A percentile compares a stretch with the other conserved stretches of the same genome.
These are phyloP conservation scores for Globisporangium middletonii DNA, from an alignment of 352 stramenopile species.

Conservation along the genomic window DNA sequence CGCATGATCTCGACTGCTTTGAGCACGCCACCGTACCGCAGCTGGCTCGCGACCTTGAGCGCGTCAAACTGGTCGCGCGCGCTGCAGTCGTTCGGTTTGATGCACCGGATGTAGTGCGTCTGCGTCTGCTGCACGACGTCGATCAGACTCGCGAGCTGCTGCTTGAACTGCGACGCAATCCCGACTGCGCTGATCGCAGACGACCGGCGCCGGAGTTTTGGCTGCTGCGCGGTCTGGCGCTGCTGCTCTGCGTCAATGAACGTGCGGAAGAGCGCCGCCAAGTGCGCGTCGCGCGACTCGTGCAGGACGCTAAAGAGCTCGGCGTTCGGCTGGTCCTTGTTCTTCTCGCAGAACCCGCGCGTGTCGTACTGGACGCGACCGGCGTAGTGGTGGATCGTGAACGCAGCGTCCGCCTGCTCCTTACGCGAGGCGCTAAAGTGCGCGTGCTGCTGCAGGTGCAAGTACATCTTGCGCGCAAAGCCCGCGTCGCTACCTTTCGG, in stretches of 20 bases:
- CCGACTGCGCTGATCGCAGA: conserved; percentile 63
- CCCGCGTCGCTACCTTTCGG: conserved; percentile 70
- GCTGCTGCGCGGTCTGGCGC: conserved; percentile 22
- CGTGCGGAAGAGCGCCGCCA: conserved; percentile 61
- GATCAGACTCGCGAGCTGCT: conserved; percentile 90
- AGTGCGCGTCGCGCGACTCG: conserved; percentile 47
- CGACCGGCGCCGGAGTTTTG: conserved; percentile 53
- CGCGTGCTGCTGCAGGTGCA: conserved; percentile 48
- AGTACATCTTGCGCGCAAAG: conserved; percentile 72
- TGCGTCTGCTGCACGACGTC: conserved; percentile 92
- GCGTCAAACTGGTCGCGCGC: conserved; percentile 86
- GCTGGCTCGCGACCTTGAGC: conserved; percentile 63
- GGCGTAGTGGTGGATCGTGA: conserved; percentile 82
- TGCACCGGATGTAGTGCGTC: conserved; percentile 98
- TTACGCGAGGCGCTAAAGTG: conserved; percentile 60
- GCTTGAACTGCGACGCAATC: conserved; percentile 91
- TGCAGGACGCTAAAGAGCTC: conserved; percentile 66
- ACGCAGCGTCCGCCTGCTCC: conserved; percentile 63
- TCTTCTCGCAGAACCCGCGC: conserved; percentile 83
- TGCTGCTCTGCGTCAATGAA: conserved; percentile 51
- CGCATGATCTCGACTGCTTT: conserved; percentile 84
- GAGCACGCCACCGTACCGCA: conserved; percentile 79
- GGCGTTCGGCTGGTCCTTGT: conserved; percentile 82
- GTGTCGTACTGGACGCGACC: conserved; percentile 68
- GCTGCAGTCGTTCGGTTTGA: conserved; percentile 98